A percentile compares a stretch with the other conserved stretches of the same genome.
These are phyloP conservation scores for Monosporascus sp. DNA, from an alignment of 2,329 filamentous ascomycete species.

Conservation along the genomic window DNA sequence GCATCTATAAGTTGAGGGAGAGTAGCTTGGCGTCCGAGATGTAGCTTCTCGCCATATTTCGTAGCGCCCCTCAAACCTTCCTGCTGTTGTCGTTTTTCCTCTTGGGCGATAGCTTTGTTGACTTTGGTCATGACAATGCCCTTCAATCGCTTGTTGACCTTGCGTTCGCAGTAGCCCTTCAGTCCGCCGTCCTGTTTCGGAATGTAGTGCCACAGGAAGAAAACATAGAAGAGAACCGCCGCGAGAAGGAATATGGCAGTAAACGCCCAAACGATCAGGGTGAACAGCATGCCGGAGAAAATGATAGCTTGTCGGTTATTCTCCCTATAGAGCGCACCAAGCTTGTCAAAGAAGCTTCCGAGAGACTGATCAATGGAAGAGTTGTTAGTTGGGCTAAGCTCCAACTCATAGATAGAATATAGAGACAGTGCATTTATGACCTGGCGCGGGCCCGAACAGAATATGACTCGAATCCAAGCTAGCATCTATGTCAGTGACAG, in stretches of 20 bases:
- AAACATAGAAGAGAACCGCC: slow-evolving; percentile 72
- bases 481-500: slow-evolving; percentile 12
- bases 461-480: slow-evolving; percentile 83
- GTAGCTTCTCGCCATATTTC: slow-evolving; percentile 48
- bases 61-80: slow-evolving; percentile 46
- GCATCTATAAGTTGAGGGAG: slow-evolving; percentile 55
- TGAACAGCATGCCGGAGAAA: slow-evolving; percentile 88
- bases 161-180: slow-evolving; percentile 81
- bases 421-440: slow-evolving; percentile 86
- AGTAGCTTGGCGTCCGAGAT: slow-evolving; percentile 56
- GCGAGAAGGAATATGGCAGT: slow-evolving; percentile 70
- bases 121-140: slow-evolving; percentile 82
- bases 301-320: slow-evolving; percentile 78
- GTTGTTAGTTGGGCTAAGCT: slow-evolving; percentile 57
- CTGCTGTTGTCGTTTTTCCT: slow-evolving; percentile 56
- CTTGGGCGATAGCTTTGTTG: slow-evolving; percentile 79
- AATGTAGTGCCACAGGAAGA: slow-evolving; percentile 91
- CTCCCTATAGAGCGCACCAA: slow-evolving; percentile 64
- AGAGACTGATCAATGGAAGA: slow-evolving; percentile 56
- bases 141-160: slow-evolving; percentile 80
- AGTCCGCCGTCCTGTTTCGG: slow-evolving; percentile 75
- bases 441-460: slow-evolving; percentile 89
- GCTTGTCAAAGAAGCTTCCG: slow-evolving; percentile 76
- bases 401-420: slow-evolving; percentile 73
- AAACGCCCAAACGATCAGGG: slow-evolving; percentile 82